A percentile compares a stretch with the other conserved stretches of the same genome.
phyloP scores from a whole-genome alignment of 176 grass and related monocot species.

The Aegilops tauschii region DNA sequence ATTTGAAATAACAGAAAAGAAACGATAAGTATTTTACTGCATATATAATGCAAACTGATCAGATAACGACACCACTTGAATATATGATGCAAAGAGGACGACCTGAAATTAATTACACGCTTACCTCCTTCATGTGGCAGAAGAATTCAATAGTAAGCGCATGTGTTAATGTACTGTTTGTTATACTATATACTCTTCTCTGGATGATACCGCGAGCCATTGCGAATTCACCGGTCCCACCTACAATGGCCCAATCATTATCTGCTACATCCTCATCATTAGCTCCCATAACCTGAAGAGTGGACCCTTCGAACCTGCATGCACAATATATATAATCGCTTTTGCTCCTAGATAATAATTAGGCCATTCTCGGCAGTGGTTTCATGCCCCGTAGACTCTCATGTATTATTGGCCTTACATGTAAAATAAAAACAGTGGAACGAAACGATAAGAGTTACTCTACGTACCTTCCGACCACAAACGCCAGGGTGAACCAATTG shows the following conservation, averaged over 20 bases:
- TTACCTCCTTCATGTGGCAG: not conserved
- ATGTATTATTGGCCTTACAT: too few relatives aligned
- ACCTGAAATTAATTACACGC: not conserved
- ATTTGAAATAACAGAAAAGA: too few relatives aligned
- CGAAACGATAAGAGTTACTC: not conserved
- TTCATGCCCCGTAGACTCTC: too few relatives aligned
- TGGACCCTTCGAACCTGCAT: constrained; percentile 11
- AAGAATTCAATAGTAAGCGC: not conserved
- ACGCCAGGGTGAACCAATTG: not conserved
- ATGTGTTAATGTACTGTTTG: not conserved
- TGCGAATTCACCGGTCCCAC: not conserved
- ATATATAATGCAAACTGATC: too few relatives aligned
- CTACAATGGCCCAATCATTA: not conserved
- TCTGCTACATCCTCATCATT: too few relatives aligned
- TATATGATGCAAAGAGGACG: too few relatives aligned
- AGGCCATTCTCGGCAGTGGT: too few relatives aligned
- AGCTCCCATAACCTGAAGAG: constrained; percentile 14
- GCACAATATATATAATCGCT: too few relatives aligned
- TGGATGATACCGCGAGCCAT: not conserved
- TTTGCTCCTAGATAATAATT: too few relatives aligned
- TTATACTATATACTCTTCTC: not conserved
- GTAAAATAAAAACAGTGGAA: not conserved
- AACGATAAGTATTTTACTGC: too few relatives aligned
- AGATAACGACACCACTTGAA: too few relatives aligned
- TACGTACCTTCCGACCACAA: not conserved